Conservation (phyloP, 257 asterid species). For the Nicotiana paniculata region DNA sequence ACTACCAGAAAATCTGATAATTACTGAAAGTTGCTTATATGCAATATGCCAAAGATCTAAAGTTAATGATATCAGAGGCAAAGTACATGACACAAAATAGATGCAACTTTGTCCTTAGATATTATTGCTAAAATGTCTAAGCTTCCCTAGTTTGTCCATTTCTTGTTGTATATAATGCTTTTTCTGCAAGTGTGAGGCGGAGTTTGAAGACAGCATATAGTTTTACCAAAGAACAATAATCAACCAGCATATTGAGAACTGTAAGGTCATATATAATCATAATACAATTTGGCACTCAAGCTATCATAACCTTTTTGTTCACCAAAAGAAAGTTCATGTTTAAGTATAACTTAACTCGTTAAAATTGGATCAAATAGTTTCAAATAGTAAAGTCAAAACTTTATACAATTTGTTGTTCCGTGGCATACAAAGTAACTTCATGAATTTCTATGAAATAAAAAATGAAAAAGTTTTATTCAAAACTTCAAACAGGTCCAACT, state of each 20-base stretch:
- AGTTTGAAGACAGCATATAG: not conserved
- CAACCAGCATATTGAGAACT: not conserved
- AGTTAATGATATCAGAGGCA: not conserved
- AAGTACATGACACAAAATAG: not conserved
- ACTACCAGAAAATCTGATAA: not conserved
- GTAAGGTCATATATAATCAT: not conserved
- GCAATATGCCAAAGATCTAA: not conserved
- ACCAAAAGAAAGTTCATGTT: not conserved
- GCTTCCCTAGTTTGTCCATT: not conserved
- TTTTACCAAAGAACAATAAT: not conserved
- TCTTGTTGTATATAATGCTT: not conserved
- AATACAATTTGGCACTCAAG: not conserved
- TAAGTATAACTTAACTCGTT: not conserved
- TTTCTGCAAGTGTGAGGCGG: not conserved
- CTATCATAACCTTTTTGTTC: not conserved
- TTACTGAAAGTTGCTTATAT: not conserved
- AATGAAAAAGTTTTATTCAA: not conserved
- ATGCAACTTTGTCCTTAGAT: not conserved
- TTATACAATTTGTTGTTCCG: not conserved
- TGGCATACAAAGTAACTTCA: not conserved
- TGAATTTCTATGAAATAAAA: not conserved
- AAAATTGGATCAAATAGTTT: not conserved
- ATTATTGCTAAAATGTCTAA: not conserved
- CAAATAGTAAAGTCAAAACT: not conserved
- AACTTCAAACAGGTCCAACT: not conserved